Percentiles rank a stretch among this genome's conserved stretches.
phyloP scores from a whole-genome alignment of 441 rosid genomes.

The Populus hybrid region DNA sequence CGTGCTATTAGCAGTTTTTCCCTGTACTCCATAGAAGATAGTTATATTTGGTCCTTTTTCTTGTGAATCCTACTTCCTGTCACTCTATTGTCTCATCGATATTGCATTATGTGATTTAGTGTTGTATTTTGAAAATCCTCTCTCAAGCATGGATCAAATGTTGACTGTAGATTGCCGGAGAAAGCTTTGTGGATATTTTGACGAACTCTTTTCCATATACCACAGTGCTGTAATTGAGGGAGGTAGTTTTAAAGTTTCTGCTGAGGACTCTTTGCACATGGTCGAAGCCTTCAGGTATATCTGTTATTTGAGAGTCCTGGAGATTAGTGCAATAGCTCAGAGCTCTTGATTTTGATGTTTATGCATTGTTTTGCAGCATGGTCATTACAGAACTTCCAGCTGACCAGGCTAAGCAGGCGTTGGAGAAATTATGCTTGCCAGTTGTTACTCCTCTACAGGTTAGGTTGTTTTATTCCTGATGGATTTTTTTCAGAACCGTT shows the following conservation, averaged over 20 bases:
- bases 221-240: constrained; percentile 76
- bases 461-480: constrained; percentile 25
- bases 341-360: constrained; percentile 25
- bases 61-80: neutral
- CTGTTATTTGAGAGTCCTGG: constrained; percentile 11
- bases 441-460: constrained; percentile 91
- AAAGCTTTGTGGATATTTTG: constrained; percentile 78
- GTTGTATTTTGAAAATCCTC: neutral
- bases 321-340: constrained; percentile 13
- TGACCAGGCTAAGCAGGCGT: constrained; percentile 79
- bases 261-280: constrained; percentile 87
- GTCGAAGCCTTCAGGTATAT: constrained; percentile 93
- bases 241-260: constrained; percentile 82
- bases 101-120: neutral
- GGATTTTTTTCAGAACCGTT: constrained; percentile 20
- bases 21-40: neutral
- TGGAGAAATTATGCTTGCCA: constrained; percentile 81
- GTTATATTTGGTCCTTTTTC: neutral
- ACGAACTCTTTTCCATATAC: constrained; percentile 77
- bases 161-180: constrained; percentile 75
- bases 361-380: constrained; percentile 55
- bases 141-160: neutral
- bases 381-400: constrained; percentile 95
- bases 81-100: neutral
- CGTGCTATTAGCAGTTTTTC: neutral